Evolutionary conservation across 768 basidiomycete genomes (phyloP).

Genomic region (Phlegmacium glaucopus): DNA sequence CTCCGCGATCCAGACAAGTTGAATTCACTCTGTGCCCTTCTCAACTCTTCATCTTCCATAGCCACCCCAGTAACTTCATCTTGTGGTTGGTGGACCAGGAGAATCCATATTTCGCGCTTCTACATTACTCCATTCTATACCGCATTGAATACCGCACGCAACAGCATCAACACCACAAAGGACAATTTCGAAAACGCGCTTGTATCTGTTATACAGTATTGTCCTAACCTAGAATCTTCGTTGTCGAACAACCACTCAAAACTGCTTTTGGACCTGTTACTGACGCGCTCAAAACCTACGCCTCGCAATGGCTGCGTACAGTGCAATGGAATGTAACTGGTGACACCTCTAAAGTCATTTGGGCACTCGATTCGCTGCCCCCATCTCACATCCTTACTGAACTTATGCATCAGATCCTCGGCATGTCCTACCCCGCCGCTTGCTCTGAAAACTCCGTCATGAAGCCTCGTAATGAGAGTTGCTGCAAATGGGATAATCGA

Average conservation of each 20-base stretch:
- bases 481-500: slow-evolving; percentile 51
- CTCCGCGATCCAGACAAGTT: slow-evolving; percentile 59
- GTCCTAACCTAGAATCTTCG: slow-evolving; percentile 72
- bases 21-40: slow-evolving; percentile 43
- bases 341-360: slow-evolving; percentile 61
- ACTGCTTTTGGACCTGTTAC: slow-evolving; percentile 58
- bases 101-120: slow-evolving; percentile 67
- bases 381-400: slow-evolving; percentile 44
- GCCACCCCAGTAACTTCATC: slow-evolving; percentile 39
- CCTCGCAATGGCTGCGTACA: slow-evolving; percentile 51
- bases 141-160: slow-evolving; percentile 12
- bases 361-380: slow-evolving; percentile 64
- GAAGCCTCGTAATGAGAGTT: slow-evolving; percentile 60
- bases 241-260: slow-evolving; percentile 64
- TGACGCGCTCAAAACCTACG: slow-evolving; percentile 54
- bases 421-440: slow-evolving; percentile 62
- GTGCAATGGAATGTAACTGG: slow-evolving; percentile 58
- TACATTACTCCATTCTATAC: slow-evolving; percentile 13
- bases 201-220: slow-evolving; percentile 55
- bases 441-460: slow-evolving; percentile 68
- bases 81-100: slow-evolving; percentile 67
- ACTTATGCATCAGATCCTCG: slow-evolving; percentile 41
- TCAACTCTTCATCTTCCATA: slow-evolving; percentile 41
- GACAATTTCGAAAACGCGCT: slow-evolving; percentile 53
- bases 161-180: slow-evolving; percentile 38